phyloP scores from a whole-genome alignment of 768 basidiomycete species.

The Panaeolus papilionaceus region DNA sequence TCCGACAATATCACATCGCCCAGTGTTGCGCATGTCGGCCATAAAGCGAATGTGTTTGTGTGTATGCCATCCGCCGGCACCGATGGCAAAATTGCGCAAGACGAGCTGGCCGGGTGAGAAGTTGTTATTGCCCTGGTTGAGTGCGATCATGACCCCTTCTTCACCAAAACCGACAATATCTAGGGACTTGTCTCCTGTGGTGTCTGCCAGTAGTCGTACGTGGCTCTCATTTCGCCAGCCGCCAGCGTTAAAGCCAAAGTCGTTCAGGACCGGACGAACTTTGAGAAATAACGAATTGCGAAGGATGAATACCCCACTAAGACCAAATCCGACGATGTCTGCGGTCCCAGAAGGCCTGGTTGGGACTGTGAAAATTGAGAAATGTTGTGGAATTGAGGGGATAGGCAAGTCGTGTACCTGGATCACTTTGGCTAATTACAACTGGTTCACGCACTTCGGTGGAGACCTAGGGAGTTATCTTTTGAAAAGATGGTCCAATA shows the following conservation, averaged over 20 bases:
- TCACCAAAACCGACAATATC: conserved; percentile 29
- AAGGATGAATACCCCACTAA: conserved; percentile 14
- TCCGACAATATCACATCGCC: conserved; percentile 24
- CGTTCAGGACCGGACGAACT: conserved; percentile 5
- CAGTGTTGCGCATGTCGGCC: conserved; percentile 21
- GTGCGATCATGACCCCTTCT: conserved; percentile 21
- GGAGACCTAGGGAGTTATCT: too few relatives aligned
- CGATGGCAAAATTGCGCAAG: conserved; percentile 18
- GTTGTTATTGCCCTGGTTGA: conserved; percentile 26
- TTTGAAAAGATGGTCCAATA: too few relatives aligned
- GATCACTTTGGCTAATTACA: too few relatives aligned
- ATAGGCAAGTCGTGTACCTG: too few relatives aligned
- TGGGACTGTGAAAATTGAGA: neutral
- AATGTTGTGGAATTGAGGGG: too few relatives aligned
- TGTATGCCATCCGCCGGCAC: conserved; percentile 19
- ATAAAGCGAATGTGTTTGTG: conserved; percentile 25
- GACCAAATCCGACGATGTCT: conserved; percentile 18
- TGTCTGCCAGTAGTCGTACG: conserved; percentile 25
- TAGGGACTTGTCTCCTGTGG: conserved; percentile 16
- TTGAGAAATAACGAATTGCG: conserved; percentile 15
- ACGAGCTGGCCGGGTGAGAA: conserved; percentile 20
- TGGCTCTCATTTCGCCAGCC: conserved; percentile 26
- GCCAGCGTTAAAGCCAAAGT: conserved; percentile 23
- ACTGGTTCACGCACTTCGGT: too few relatives aligned
- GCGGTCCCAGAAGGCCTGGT: conserved; percentile 14